phyloP scores from a whole-genome alignment of 2,329 filamentous ascomycete species.

The Rhinocladiella similis region DNA sequence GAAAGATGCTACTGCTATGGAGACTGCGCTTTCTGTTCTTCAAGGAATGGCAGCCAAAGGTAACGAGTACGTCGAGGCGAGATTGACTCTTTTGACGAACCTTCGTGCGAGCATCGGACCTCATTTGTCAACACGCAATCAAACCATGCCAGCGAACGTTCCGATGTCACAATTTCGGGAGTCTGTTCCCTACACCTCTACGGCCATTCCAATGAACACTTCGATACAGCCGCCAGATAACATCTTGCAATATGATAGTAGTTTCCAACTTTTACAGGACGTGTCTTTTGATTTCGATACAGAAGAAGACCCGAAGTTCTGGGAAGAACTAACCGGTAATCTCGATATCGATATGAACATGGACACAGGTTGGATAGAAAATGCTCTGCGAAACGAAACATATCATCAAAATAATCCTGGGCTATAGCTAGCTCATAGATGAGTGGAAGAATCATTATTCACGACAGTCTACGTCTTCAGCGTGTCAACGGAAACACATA shows the following conservation, averaged over 20 bases:
- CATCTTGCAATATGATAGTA: constrained; percentile 1
- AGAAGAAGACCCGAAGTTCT: constrained; percentile 41
- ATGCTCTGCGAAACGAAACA: constrained; percentile 17
- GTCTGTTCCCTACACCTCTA: constrained; percentile 1
- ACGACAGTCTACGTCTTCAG: background rate
- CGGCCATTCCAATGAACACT: background rate
- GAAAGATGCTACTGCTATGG: constrained; percentile 47
- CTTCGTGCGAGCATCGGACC: constrained; percentile 34
- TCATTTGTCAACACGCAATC: constrained; percentile 1
- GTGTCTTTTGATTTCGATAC: constrained; percentile 37
- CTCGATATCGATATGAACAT: constrained; percentile 44
- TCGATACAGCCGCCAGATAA: background rate
- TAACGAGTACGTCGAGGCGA: constrained; percentile 50
- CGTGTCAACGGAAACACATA: background rate
- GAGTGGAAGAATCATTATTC: background rate
- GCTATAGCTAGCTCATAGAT: background rate
- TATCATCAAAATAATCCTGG: background rate
- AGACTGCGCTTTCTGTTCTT: constrained; percentile 48
- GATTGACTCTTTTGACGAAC: constrained; percentile 41
- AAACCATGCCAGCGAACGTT: background rate
- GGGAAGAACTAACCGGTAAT: constrained; percentile 43
- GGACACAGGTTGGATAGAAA: constrained; percentile 41
- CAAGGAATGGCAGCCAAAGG: constrained; percentile 54
- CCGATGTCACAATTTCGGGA: constrained; percentile 8
- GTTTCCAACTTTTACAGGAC: constrained; percentile 29